Evolutionary conservation across 176 grass and related monocot genomes (phyloP).

Genomic region (maize (Zea mays)): Zm-B73-REFERENCE-NAM-5.0 NC_050100.1:65695501-65696000

Average conservation of each 20-base stretch:
- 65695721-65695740: conserved; percentile 52
- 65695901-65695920: conserved; percentile 80
- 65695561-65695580: not conserved
- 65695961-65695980: conserved; percentile 44
- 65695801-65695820: not conserved
- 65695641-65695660: conserved; percentile 39
- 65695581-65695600: not conserved
- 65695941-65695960: conserved; percentile 75
- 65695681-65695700: conserved; percentile 85
- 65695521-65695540: not conserved
- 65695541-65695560: not conserved
- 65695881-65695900: conserved; percentile 67
- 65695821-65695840: not conserved
- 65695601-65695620: no score
- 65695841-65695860: not conserved
- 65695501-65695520: no score
- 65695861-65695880: not conserved
- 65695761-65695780: conserved; percentile 29
- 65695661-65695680: conserved; percentile 85
- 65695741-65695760: conserved; percentile 56
- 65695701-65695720: conserved; percentile 95
- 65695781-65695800: not conserved
- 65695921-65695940: conserved; percentile 66
- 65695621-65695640: no score
- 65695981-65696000: not conserved